Conservation (phyloP, 345 rosid species). For the Pseudoturritis turrita region DNA sequence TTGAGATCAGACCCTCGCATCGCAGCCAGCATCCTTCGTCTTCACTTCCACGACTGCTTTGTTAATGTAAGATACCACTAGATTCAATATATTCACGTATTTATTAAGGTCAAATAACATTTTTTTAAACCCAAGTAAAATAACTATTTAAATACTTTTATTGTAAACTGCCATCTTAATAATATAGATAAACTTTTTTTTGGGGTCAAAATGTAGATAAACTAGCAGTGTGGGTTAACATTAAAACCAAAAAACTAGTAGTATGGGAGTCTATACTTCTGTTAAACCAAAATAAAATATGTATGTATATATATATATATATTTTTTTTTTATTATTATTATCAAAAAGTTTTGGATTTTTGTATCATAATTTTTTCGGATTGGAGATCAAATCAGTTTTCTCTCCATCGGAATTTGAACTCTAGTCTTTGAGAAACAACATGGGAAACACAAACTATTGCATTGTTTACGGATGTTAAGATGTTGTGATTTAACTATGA, state of each 20-base stretch:
- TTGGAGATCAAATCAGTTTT: too few species aligned
- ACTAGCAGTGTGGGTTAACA: background rate
- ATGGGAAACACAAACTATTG: background rate
- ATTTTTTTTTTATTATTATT: too few species aligned
- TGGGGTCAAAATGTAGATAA: too few species aligned
- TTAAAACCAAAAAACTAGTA: too few species aligned
- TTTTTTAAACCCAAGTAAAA: background rate
- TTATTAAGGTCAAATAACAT: background rate
- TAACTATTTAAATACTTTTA: background rate
- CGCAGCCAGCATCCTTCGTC: constrained; percentile 49
- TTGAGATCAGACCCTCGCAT: constrained; percentile 35
- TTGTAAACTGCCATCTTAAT: background rate
- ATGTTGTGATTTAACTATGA: background rate
- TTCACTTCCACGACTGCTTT: constrained; percentile 56
- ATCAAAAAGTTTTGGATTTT: too few species aligned
- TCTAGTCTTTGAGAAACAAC: too few species aligned
- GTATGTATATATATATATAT: too few species aligned
- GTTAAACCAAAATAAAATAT: too few species aligned
- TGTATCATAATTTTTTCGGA: too few species aligned
- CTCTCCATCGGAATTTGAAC: too few species aligned
- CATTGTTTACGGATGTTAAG: background rate
- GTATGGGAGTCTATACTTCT: too few species aligned
- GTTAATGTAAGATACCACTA: constrained; percentile 36
- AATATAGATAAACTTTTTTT: too few species aligned
- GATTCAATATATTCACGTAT: background rate